These are phyloP conservation scores for Pichia insulana DNA, from an alignment of 805 yeast species.

Conservation along the genomic window DNA sequence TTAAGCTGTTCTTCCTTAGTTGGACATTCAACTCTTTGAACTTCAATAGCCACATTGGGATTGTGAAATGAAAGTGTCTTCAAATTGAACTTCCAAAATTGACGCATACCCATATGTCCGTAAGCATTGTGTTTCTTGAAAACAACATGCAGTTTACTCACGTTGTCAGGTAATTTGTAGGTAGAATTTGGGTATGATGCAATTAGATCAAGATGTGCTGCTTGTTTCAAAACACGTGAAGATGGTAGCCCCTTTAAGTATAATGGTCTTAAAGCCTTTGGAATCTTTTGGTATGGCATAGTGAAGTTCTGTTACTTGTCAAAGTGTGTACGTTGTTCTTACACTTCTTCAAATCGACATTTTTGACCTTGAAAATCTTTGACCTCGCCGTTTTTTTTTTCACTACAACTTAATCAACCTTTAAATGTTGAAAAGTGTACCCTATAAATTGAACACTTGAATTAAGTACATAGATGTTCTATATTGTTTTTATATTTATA, in stretches of 20 bases:
- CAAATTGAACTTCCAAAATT: slow-evolving; percentile 66
- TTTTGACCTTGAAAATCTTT: too few relatives aligned
- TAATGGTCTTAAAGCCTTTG: slow-evolving; percentile 18
- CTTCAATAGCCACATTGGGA: slow-evolving; percentile 55
- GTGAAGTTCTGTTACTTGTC: not conserved
- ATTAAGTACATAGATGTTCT: not conserved
- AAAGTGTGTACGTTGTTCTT: too few relatives aligned
- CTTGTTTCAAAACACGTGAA: slow-evolving; percentile 38
- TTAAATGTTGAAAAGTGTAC: too few relatives aligned
- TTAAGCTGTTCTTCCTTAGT: slow-evolving; percentile 34
- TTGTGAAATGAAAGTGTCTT: slow-evolving; percentile 80
- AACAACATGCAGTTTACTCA: slow-evolving; percentile 40
- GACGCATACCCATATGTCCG: slow-evolving; percentile 61
- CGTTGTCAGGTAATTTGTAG: slow-evolving; percentile 29
- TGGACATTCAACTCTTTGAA: slow-evolving; percentile 42
- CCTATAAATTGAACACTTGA: not conserved
- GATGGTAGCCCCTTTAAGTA: slow-evolving; percentile 30
- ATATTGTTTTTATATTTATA: too few relatives aligned
- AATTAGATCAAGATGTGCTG: slow-evolving; percentile 40
- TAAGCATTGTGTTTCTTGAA: slow-evolving; percentile 37
- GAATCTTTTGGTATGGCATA: slow-evolving; percentile 18
- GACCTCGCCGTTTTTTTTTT: too few relatives aligned
- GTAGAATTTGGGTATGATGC: slow-evolving; percentile 41
- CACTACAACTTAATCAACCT: not conserved
- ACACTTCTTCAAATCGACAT: too few relatives aligned